Base-by-base conservation (phyloP, 768 basidiomycete genomes). In the Pholiota molesta region DNA sequence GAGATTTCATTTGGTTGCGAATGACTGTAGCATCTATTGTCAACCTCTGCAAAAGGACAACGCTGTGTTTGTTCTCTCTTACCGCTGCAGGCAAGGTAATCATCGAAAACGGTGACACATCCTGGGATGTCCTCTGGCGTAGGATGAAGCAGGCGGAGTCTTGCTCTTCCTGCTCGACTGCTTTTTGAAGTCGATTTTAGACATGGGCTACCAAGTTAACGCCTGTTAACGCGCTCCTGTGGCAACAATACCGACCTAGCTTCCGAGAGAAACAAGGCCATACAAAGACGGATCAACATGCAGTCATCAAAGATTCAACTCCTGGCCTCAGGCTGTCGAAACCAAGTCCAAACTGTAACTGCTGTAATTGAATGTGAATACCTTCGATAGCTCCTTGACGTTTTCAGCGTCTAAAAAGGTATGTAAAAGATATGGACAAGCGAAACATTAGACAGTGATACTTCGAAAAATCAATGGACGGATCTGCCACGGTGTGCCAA, bases 121-220 rank as follows among this genome's bases (percentile, higher is more conserved):
- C 86, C 81, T 21, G 95, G 95, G 37, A 94, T 84, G 62, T 96
- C 94, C 5, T 88, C 89, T 16, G 85, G 73, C 0, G 87, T 89
- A 7, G 93, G 94, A 69, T 95, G 86, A 16, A 90, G 76, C 53
- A 76, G 77, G 47, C 80, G 81, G 35, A 94, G 80, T 65, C 87
- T 85, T 11, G 77, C 83, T 85, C 85, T 73, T 95, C 93, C 72
- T 95, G 86, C 68, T 79, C 80, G 47, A 90, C 81, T 1, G 79
- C 79, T 78, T 83, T 65, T 85, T 76, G 74, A 85, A 84, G 68
- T 86, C 81, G 55, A 78, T 72, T 52, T 78, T 76, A 51, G 74
- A 69, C 77, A 77, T 80, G 65, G 55, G 23, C 21, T 47, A 6
- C 16, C 26, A 45, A 29, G 45, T 42, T 26, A 51, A 57, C 35